Conservation (phyloP, 2,329 filamentous ascomycete genomes). For the Colletotrichum cuscutae region DNA sequence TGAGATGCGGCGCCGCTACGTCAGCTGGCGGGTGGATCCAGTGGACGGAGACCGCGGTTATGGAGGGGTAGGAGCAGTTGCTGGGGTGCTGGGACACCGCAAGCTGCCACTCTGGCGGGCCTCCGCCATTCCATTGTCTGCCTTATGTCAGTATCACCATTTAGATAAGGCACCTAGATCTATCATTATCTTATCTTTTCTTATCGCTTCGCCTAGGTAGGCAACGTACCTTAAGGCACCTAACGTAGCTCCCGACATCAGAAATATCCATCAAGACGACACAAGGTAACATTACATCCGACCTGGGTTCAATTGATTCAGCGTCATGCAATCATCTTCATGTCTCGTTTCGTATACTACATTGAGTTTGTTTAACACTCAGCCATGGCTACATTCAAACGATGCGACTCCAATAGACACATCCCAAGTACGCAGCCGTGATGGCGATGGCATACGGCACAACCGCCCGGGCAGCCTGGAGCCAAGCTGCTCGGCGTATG, state of each 20-base stretch:
- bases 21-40: slow-evolving; percentile 25
- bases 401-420: not conserved
- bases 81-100: not conserved
- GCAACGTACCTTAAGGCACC: too few relatives aligned
- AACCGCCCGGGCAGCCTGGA: slow-evolving; percentile 43
- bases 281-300: not conserved
- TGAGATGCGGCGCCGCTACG: slow-evolving; percentile 25
- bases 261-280: not conserved
- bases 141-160: not conserved
- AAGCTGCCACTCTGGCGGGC: slow-evolving; percentile 5
- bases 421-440: not conserved
- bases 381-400: not conserved
- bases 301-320: not conserved
- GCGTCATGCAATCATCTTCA: not conserved
- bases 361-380: not conserved
- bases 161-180: not conserved
- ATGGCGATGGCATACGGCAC: not conserved
- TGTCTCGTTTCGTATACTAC: not conserved
- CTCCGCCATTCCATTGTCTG: not conserved
- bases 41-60: not conserved
- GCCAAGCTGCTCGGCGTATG: slow-evolving; percentile 57
- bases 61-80: slow-evolving; percentile 3
- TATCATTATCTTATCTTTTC: not conserved
- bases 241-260: not conserved
- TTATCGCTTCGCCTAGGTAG: too few relatives aligned